Percentiles rank a stretch among this genome's conserved stretches.
Conservation (phyloP, 2,329 filamentous ascomycete genomes). For the Exophiala mesophila region DNA sequence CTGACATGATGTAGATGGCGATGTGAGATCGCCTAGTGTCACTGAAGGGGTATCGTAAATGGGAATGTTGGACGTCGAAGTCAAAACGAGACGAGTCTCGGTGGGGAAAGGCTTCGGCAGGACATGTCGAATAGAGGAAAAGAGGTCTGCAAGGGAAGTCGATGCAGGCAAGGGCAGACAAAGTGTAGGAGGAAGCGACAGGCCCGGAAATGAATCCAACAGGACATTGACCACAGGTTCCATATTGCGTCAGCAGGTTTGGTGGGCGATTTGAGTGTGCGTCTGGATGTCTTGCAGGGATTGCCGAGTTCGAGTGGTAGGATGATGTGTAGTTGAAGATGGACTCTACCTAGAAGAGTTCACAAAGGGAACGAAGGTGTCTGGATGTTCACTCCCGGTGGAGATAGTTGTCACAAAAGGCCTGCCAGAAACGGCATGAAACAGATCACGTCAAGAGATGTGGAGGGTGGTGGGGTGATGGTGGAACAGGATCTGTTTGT, state of each 20-base stretch:
- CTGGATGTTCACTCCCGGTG: too few species aligned
- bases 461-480: not conserved
- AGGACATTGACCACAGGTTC: constrained; percentile 64
- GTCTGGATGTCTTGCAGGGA: too few species aligned
- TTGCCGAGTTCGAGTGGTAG: too few species aligned
- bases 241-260: constrained; percentile 9
- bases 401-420: too few species aligned
- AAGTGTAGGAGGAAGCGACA: constrained; percentile 76
- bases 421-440: too few species aligned
- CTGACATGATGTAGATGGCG: constrained; percentile 8
- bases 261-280: too few species aligned
- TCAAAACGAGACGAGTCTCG: constrained; percentile 63
- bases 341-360: too few species aligned
- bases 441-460: not conserved
- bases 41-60: constrained; percentile 49
- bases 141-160: constrained; percentile 64
- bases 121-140: constrained; percentile 53
- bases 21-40: constrained; percentile 24
- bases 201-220: constrained; percentile 75
- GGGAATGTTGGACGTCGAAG: constrained; percentile 72
- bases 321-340: too few species aligned
- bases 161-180: constrained; percentile 66
- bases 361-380: too few species aligned
- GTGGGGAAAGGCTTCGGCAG: constrained; percentile 52
- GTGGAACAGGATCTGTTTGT: not conserved